Conservation (phyloP, 345 rosid species). For the Turritis glabra region DNA sequence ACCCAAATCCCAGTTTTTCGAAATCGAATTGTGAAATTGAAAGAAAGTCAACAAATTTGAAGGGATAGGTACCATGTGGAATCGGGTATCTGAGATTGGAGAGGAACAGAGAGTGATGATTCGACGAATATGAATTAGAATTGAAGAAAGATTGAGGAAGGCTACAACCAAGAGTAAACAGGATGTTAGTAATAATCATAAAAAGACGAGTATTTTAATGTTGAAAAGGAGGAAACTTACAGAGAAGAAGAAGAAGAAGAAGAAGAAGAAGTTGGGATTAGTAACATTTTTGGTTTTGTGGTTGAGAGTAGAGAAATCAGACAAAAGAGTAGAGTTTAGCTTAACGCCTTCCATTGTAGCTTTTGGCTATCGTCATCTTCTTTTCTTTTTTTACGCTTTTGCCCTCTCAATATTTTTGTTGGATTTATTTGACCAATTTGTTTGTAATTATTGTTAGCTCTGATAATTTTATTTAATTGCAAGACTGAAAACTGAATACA, state of each 20-base stretch:
- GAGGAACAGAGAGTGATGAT: conserved; percentile 34
- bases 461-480: too few species aligned
- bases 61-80: conserved; percentile 14
- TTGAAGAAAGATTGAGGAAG: conserved; percentile 28
- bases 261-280: conserved; percentile 36
- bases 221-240: conserved; percentile 24
- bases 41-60: not conserved
- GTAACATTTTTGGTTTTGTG: conserved; percentile 28
- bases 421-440: not conserved
- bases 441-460: not conserved
- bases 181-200: not conserved
- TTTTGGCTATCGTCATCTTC: conserved; percentile 21
- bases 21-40: not conserved
- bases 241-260: conserved; percentile 19
- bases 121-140: conserved; percentile 22
- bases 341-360: conserved; percentile 22
- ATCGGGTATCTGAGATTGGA: conserved; percentile 5
- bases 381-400: conserved; percentile 15
- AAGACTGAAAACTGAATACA: too few species aligned
- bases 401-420: not conserved
- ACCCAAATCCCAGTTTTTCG: not conserved
- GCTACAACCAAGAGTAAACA: conserved; percentile 8
- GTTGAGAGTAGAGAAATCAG: conserved; percentile 15
- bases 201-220: not conserved
- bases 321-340: conserved; percentile 13